A percentile compares a stretch with the other conserved stretches of the same genome.
phyloP scores from a whole-genome alignment of 805 yeast genomes.

The Candida pini region DNA sequence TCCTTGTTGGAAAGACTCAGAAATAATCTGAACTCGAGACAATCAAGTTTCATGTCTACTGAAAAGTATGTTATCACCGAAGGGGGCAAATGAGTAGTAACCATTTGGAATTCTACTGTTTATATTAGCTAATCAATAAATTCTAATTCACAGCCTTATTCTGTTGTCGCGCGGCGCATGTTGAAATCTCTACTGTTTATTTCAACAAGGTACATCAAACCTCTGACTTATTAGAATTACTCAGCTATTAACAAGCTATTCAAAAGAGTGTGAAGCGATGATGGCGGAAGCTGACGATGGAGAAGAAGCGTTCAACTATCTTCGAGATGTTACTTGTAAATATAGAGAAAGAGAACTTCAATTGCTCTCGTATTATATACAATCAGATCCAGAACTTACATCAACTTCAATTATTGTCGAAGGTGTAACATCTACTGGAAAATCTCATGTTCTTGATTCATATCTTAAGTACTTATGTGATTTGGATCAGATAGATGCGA shows the following conservation, averaged over 20 bases:
- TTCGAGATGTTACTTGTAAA: no score
- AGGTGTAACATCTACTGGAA: slow-evolving; percentile 47
- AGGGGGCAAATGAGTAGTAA: slow-evolving; percentile 4
- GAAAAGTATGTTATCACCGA: slow-evolving; percentile 13
- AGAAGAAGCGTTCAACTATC: no score
- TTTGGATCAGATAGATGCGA: slow-evolving; percentile 17
- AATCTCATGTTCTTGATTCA: slow-evolving; percentile 32
- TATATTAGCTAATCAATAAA: no score
- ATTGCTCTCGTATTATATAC: slow-evolving; percentile 31
- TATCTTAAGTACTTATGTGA: slow-evolving; percentile 25
- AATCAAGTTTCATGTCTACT: slow-evolving; percentile 15
- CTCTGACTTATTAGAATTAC: no score
- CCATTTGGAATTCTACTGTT: neutral
- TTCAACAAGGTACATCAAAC: no score
- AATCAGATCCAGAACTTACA: slow-evolving; percentile 24
- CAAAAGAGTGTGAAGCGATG: no score
- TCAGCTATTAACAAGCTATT: no score
- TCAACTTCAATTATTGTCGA: slow-evolving; percentile 38
- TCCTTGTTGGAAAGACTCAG: slow-evolving; percentile 18
- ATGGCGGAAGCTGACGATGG: no score
- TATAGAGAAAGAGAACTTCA: slow-evolving; percentile 33
- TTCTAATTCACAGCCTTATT: no score
- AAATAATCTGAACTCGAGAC: slow-evolving; percentile 18
- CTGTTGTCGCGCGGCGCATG: no score
- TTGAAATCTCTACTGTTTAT: no score